These are phyloP conservation scores for Sarocladiaceae sp. DNA, from an alignment of 2,329 filamentous ascomycete genomes.

Conservation along the genomic window DNA sequence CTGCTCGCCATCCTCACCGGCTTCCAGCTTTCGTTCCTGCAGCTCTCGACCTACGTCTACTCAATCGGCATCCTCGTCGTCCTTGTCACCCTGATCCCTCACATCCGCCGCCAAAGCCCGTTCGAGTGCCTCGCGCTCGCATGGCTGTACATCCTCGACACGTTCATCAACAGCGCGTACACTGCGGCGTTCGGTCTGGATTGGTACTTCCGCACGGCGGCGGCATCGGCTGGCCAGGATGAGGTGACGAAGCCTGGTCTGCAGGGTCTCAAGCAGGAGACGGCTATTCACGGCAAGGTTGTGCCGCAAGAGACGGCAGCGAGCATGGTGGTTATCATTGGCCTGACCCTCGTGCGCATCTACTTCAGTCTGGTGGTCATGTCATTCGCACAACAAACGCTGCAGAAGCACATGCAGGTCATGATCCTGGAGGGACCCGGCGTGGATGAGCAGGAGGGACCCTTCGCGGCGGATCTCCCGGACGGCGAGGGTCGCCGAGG, in stretches of 20 bases:
- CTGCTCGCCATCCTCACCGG: constrained; percentile 84
- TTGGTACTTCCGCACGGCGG: constrained; percentile 68
- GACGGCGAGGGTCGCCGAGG: constrained; percentile 76
- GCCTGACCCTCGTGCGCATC: constrained; percentile 67
- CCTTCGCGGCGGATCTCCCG: constrained; percentile 61
- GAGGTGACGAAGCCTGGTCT: constrained; percentile 20
- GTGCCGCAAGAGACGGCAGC: constrained; percentile 57
- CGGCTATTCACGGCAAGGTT: constrained; percentile 26
- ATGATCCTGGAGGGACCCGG: constrained; percentile 43
- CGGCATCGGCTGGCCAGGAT: constrained; percentile 34
- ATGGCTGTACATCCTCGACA: constrained; percentile 81
- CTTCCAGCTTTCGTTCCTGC: constrained; percentile 72
- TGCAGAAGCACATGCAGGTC: constrained; percentile 56
- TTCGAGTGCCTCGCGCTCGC: constrained; percentile 76
- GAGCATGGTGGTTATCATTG: constrained; percentile 69
- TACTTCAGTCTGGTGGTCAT: constrained; percentile 84
- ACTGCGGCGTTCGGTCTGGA: constrained; percentile 74
- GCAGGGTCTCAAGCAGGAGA: constrained; percentile 26
- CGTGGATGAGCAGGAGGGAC: constrained; percentile 44
- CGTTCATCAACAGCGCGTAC: constrained; percentile 72
- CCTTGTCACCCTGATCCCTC: constrained; percentile 65
- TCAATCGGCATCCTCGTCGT: constrained; percentile 65
- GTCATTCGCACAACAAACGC: constrained; percentile 70
- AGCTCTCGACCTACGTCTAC: constrained; percentile 89
- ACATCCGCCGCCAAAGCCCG: constrained; percentile 72